Conservation (phyloP, 352 stramenopile genomes). For the Globisporangium camurandrum region DNA sequence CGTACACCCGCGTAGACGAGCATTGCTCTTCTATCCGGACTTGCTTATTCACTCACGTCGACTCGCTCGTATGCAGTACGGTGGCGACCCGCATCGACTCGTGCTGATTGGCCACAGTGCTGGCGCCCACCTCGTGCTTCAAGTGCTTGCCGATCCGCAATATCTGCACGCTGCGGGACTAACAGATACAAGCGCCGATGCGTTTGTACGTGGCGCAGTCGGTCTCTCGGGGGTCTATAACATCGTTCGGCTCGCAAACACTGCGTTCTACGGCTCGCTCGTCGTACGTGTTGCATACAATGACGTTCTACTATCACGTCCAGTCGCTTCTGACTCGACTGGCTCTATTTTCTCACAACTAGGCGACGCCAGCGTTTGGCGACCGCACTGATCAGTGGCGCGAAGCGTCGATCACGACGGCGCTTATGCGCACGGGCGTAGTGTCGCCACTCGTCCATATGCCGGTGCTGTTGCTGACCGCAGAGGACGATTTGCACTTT, state of each 20-base stretch:
- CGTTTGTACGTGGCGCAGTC: conserved; percentile 44
- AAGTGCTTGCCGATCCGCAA: conserved; percentile 48
- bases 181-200: conserved; percentile 18
- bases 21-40: neutral
- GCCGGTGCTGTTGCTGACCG: conserved; percentile 54
- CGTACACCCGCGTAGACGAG: neutral
- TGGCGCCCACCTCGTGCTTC: conserved; percentile 73
- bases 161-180: conserved; percentile 34
- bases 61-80: conserved; percentile 30
- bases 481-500: conserved; percentile 81
- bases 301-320: too few species aligned
- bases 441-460: conserved; percentile 39
- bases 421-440: conserved; percentile 26
- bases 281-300: conserved; percentile 23
- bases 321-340: too few species aligned
- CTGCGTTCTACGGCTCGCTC: conserved; percentile 57
- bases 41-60: neutral
- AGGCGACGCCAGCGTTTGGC: conserved; percentile 62
- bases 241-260: conserved; percentile 71
- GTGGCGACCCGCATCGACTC: conserved; percentile 50
- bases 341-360: neutral
- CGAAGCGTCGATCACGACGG: conserved; percentile 53
- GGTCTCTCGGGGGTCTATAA: conserved; percentile 85
- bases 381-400: conserved; percentile 56
- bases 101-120: conserved; percentile 70